Base-by-base conservation (phyloP, 202 grass and related monocot genomes). In the Zoysia matrella region DNA sequence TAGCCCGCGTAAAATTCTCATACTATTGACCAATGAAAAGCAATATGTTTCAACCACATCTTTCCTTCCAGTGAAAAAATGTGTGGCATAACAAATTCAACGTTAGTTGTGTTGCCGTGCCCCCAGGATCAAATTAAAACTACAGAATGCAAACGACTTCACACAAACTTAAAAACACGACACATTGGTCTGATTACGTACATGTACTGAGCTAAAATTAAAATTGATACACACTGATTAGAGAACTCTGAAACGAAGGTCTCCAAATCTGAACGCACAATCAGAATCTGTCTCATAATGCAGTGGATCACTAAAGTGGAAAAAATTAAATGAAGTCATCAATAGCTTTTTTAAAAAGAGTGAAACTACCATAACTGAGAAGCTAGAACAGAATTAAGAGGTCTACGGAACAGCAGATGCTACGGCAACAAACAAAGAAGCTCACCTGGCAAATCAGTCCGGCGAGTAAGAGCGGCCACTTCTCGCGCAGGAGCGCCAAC, bases 381-480 rank as follows among this genome's bases (percentile, higher is more conserved):
- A 85, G 6, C 30, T 36, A 36, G 57, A 44, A 62, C 11, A 15
- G 71, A 83, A 72, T 77, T 80, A 78, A 67, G 43, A 18, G 13
- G 3, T 72, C 47, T 36, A 72, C 18, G n/a, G n/a, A 47, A 6
- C 11, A 82, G 30, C 12, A 40, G 43, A 79, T 42, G 15, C 9
- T 60, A 65, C 39, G 60, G 72, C 15, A 5, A 65, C 18, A 58
- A 72, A 74, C 49, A 22, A 10, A 60, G 71, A 70, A 62, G 47
- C 79, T 68, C 71, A 95, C 96, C 92, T 99, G 96, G 69, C 90
- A 99, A 40, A 99, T 71, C 48, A 99, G 44, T 50, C 92, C 92
- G 36, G 78, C 89, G 22, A 99, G 83, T 11, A 99, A 85, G 68
- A 96, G 85, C n/a, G 53, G 83, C 96, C 96, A 99, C 82, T 99